Evolutionary conservation across 192 early-diverging fungal species (phyloP).

Genomic region (Coemansia sp.): DNA sequence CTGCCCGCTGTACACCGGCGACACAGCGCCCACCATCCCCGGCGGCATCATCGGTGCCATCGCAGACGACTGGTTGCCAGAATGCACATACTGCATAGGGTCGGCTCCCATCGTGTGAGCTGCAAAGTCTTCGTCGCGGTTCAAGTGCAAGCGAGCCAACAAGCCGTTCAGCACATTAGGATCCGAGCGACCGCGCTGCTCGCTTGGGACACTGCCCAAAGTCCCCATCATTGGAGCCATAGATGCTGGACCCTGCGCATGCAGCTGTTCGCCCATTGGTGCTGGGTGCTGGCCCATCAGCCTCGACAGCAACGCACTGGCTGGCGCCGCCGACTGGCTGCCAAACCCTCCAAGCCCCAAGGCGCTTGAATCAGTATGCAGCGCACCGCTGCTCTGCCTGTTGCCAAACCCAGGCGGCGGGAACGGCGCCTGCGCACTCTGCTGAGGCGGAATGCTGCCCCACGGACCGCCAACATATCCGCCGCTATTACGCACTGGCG

Average conservation of each 20-base stretch:
- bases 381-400: conserved; percentile 9
- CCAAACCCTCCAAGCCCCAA: background rate
- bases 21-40: background rate
- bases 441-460: conserved; percentile 14
- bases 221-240: background rate
- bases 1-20: background rate
- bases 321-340: background rate
- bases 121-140: conserved; percentile 10
- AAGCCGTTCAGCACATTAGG: conserved; percentile 39
- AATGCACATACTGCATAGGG: too few relatives aligned
- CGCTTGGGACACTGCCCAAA: conserved; percentile 7
- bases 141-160: conserved; percentile 38
- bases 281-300: conserved; percentile 24
- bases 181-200: conserved; percentile 29
- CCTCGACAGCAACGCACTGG: conserved; percentile 31
- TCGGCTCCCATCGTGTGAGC: background rate
- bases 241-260: too few relatives aligned
- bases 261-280: too few relatives aligned
- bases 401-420: conserved; percentile 46
- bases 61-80: background rate
- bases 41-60: conserved; percentile 4
- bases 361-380: conserved; percentile 11
- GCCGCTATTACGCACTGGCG: conserved; percentile 20
- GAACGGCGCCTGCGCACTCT: conserved; percentile 15
- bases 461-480: conserved; percentile 22